phyloP scores from a whole-genome alignment of 352 stramenopile species.

The Aphanomyces euteiches region DNA sequence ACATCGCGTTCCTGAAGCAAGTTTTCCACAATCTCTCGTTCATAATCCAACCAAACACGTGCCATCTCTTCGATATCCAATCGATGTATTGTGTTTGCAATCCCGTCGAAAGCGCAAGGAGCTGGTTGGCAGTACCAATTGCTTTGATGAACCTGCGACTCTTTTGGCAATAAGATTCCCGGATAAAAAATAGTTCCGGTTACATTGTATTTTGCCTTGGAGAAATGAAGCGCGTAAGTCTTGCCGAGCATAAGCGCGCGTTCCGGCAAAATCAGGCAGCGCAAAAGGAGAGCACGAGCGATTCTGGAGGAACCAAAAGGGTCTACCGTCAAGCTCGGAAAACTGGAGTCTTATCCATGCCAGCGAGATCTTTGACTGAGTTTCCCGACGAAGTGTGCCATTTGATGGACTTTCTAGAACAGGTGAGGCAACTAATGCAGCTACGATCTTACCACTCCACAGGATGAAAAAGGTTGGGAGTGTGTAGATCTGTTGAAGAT shows the following conservation, averaged over 20 bases:
- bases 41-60: slow-evolving; percentile 64
- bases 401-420: slow-evolving; percentile 74
- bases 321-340: slow-evolving; percentile 62
- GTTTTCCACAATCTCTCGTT: slow-evolving; percentile 65
- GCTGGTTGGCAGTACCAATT: not conserved
- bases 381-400: slow-evolving; percentile 72
- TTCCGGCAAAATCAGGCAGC: not conserved
- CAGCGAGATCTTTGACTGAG: slow-evolving; percentile 47
- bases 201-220: not conserved
- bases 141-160: not conserved
- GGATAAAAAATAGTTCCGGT: not conserved
- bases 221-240: slow-evolving; percentile 32
- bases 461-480: slow-evolving; percentile 84
- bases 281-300: not conserved
- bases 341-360: slow-evolving; percentile 57
- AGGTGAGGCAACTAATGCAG: slow-evolving; percentile 32
- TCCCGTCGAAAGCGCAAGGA: not conserved
- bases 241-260: slow-evolving; percentile 31
- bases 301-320: not conserved
- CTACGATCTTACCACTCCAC: not conserved
- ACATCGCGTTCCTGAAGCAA: slow-evolving; percentile 76
- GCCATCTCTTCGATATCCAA: slow-evolving; percentile 6
- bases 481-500: slow-evolving; percentile 78
- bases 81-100: not conserved
- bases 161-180: not conserved